Conservation (phyloP, 1,139 yeast species). For the Candida tunisiensis region DNA sequence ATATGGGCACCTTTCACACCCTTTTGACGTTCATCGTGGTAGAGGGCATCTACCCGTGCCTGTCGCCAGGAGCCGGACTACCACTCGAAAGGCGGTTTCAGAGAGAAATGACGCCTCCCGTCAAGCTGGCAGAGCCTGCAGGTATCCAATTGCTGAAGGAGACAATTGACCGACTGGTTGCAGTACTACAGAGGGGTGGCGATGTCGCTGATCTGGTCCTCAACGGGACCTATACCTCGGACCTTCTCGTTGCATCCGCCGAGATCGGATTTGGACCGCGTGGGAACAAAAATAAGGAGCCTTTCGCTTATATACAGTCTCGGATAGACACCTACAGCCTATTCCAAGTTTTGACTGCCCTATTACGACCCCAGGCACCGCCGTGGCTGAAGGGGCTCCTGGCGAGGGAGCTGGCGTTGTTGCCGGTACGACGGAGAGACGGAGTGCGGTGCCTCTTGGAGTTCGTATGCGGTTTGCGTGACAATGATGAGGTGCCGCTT, state of each 20-base stretch:
- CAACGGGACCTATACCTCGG: conserved; percentile 35
- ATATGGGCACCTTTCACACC: conserved; percentile 55
- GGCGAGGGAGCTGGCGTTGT: conserved; percentile 30
- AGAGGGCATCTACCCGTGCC: conserved; percentile 53
- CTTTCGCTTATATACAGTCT: conserved; percentile 4
- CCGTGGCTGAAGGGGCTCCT: conserved; percentile 14
- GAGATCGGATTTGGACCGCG: neutral
- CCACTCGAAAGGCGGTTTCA: conserved; percentile 41
- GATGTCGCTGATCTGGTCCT: conserved; percentile 24
- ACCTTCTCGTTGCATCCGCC: conserved; percentile 26
- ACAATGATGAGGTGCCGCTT: conserved; percentile 47
- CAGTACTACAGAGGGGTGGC: conserved; percentile 46
- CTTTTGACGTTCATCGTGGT: conserved; percentile 46
- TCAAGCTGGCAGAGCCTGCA: neutral
- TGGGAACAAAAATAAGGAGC: neutral
- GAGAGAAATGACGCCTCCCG: conserved; percentile 4
- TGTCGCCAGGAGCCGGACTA: conserved; percentile 42
- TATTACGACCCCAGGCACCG: conserved; percentile 14
- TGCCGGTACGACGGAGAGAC: conserved; percentile 42
- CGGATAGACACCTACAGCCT: conserved; percentile 18
- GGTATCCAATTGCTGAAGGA: conserved; percentile 17
- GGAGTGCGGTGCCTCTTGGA: conserved; percentile 66
- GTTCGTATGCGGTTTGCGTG: conserved; percentile 60
- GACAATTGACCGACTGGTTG: conserved; percentile 32
- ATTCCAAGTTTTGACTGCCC: conserved; percentile 11